Base-by-base conservation (phyloP, 169 alveolate species). In the Plasmodium fragile region DNA sequence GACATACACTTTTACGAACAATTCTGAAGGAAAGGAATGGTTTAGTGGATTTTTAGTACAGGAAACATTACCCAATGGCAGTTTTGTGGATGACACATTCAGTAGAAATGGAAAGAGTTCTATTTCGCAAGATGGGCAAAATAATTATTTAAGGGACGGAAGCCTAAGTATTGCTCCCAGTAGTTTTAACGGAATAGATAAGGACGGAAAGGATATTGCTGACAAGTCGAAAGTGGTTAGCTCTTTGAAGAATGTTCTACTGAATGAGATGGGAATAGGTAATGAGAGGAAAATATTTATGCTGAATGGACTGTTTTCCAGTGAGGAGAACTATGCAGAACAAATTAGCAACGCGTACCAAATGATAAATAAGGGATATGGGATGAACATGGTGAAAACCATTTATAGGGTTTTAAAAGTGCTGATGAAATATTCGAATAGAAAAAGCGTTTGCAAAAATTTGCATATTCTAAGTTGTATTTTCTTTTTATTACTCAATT, bases 381-480 rank as follows among this genome's bases (percentile, higher is more conserved):
- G 75, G 11, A 82, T 69, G 65, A 39, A 28, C 75, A 8, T 65
- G 22, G 53, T 82, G 16, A 36, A 53, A 11, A 85, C 69, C 5
- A 69, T 55, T 2, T 85, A 85, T 85, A 28, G 55, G 49, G 69
- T 85, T 32, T 77, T 85, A 85, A 34, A 85, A 22, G 85, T 85
- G 53, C 16, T 55, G 13, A 13, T 85, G 22, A 73, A 52, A 43
- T 85, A 85, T 43, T 65, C 28, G 45, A 85, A 16, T 85, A 85
- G 43, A 43, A 77, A 53, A 34, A 75, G 45, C 65, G 53, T 85
- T 34, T 85, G 55, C 59, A 85, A 85, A 85, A 85, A 32, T 73
- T 85, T 85, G 45, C 69, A 85, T 30, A 85, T 85, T 25, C 13
- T 85, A 52, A 52, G 81, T 52, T 85, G 85, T 41, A 75, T 85